These are phyloP conservation scores for Trichoderma erinaceum DNA, from an alignment of 495 filamentous ascomycete genomes.

Conservation along the genomic window DNA sequence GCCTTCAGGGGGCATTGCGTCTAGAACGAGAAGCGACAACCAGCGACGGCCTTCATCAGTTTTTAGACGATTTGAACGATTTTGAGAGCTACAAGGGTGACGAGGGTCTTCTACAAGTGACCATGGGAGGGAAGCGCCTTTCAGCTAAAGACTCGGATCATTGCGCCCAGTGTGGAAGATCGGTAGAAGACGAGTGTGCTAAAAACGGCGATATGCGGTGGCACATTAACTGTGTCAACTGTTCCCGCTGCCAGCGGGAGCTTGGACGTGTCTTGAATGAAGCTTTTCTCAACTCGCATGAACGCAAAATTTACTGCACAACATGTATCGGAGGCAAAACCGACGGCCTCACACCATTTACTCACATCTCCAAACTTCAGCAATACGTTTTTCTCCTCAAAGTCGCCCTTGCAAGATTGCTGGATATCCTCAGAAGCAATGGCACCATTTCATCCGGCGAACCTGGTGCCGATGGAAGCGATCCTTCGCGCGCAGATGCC, in stretches of 20 bases:
- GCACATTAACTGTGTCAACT: slow-evolving; percentile 75
- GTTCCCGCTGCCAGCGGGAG: slow-evolving; percentile 67
- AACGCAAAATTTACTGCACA: slow-evolving; percentile 61
- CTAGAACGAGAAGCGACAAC: slow-evolving; percentile 77
- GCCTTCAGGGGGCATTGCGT: slow-evolving; percentile 85
- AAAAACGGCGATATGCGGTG: slow-evolving; percentile 66
- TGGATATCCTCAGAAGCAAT: slow-evolving; percentile 76
- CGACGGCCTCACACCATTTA: slow-evolving; percentile 37
- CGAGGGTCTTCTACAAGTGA: slow-evolving; percentile 64
- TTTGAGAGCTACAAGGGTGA: slow-evolving; percentile 65
- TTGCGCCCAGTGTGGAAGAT: slow-evolving; percentile 71
- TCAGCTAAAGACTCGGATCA: slow-evolving; percentile 77
- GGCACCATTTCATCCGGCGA: slow-evolving; percentile 74
- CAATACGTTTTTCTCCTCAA: slow-evolving; percentile 91
- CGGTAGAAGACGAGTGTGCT: slow-evolving; percentile 91
- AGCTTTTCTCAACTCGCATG: slow-evolving; percentile 58
- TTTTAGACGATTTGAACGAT: slow-evolving; percentile 73
- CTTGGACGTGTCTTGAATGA: slow-evolving; percentile 57
- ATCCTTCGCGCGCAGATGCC: slow-evolving; percentile 44
- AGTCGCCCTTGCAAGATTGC: slow-evolving; percentile 83
- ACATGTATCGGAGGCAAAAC: slow-evolving; percentile 45
- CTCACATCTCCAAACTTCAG: slow-evolving; percentile 71
- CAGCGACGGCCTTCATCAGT: slow-evolving; percentile 66
- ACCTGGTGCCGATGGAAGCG: slow-evolving; percentile 42
- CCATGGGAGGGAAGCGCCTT: slow-evolving; percentile 62